phyloP scores from a whole-genome alignment of 768 basidiomycete genomes.

The Termitomyces sp. region DNA sequence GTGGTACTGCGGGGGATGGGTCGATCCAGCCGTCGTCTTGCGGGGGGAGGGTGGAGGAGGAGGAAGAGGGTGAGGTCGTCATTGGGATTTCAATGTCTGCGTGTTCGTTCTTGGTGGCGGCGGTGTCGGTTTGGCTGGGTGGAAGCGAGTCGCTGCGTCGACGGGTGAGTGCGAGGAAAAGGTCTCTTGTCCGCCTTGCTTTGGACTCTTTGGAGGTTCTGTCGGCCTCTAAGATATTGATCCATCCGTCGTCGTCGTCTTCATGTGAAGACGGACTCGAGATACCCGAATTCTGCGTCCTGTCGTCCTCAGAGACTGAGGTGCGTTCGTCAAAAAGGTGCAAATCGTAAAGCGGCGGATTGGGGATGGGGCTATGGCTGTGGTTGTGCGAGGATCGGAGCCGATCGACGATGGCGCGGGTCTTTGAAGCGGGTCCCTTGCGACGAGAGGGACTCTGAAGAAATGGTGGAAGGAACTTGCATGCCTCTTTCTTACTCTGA shows the following conservation, averaged over 20 bases:
- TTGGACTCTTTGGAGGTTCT: constrained; percentile 22
- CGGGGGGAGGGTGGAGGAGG: constrained; percentile 19
- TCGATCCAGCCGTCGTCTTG: constrained; percentile 36
- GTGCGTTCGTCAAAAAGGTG: constrained; percentile 26
- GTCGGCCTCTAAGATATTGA: constrained; percentile 24
- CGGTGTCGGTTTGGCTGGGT: constrained; percentile 17
- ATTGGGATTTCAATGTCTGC: constrained; percentile 4
- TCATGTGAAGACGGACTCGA: constrained; percentile 27
- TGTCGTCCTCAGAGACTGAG: constrained; percentile 35
- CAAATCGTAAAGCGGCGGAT: constrained; percentile 25
- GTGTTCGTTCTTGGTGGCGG: constrained; percentile 9
- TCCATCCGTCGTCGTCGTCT: constrained; percentile 42
- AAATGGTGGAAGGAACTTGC: constrained; percentile 41
- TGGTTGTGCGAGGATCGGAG: constrained; percentile 31
- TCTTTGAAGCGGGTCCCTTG: constrained; percentile 43
- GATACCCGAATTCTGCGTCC: constrained; percentile 22
- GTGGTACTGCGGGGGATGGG: constrained; percentile 10
- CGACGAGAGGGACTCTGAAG: constrained; percentile 35
- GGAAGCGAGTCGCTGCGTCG: constrained; percentile 34
- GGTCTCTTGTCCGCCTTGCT: constrained; percentile 33
- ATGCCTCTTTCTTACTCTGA: constrained; percentile 21
- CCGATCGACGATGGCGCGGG: constrained; percentile 54
- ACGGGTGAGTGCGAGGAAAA: constrained; percentile 35
- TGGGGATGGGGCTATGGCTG: constrained; percentile 27
- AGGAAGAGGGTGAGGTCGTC: constrained; percentile 19